Evolutionary conservation across 345 rosid genomes (phyloP), one percentile per base, ranked within the genome.

Genomic region (Passiflora organensis): DNA sequence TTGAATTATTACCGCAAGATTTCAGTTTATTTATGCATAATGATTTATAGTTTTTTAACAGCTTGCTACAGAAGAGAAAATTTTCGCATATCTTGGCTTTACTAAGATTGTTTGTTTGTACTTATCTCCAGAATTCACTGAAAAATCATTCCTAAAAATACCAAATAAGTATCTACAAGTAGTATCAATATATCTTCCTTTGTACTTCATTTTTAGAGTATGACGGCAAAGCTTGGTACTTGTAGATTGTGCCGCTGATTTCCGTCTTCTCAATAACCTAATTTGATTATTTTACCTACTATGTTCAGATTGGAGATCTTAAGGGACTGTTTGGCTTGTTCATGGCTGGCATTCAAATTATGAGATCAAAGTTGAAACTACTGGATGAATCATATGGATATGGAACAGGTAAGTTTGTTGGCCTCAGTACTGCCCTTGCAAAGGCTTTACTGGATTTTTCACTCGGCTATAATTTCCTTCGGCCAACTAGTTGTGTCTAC

Each of bases 281-380:
- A 13, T 32, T 36, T 52, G 6, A 53, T 32, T 59, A 28, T 2
- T 2, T 28, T 28, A 2, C 9, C 22, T 48, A 22, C 43, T 24
- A 25, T 48, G 62, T 76, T 58, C 72, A 88, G 96, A 39, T 89
- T 51, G 99, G 99, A 67, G 99, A 93, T 70, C 71, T 88, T 44
- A 93, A 82, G 72, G 96, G 99, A 28, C 51, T 82, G 14, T 80
- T 88, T 72, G 99, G 99, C 39, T 69, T 88, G 58, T 66, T 91
- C 61, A 88, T 80, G 94, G 84, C 82, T 56, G 52, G 73, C 70
- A 66, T 84, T 66, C 82, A 74, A 61, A 72, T 72, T 57, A 74
- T 88, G 44, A 78, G 96, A 78, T 65, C 67, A 41, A 91, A 81
- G 64, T 52, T 81, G 32, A 88, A 88, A 68, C 73, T 88, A 43